Percentiles rank a stretch among this genome's conserved stretches.
Conservation (phyloP, 305 asterid species). For the Fraxinus paxiana region DNA sequence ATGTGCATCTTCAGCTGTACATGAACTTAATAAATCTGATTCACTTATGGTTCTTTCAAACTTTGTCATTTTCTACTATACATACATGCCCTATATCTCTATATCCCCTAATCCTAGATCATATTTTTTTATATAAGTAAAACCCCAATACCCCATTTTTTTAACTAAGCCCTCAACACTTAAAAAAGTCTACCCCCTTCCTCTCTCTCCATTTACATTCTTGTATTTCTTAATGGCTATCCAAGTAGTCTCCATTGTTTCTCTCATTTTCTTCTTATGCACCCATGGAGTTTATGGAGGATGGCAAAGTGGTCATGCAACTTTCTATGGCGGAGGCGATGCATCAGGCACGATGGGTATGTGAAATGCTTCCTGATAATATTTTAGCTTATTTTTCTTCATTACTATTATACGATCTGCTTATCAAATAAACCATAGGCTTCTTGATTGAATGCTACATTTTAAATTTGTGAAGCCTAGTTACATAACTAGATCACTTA, state of each 20-base stretch:
- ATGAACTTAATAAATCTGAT: background rate
- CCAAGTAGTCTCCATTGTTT: background rate
- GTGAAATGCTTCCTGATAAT: background rate
- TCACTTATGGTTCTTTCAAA: background rate
- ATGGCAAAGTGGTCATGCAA: constrained; percentile 36
- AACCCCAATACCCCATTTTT: background rate
- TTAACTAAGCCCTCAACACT: background rate
- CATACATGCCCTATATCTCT: background rate
- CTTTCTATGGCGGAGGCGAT: constrained; percentile 34
- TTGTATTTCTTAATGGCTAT: background rate
- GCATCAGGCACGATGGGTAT: constrained; percentile 40
- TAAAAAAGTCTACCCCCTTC: background rate
- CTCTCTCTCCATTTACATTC: background rate
- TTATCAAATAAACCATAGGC: background rate
- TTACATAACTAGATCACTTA: too few relatives aligned
- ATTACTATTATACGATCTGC: background rate
- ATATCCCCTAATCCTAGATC: background rate
- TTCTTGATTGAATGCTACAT: background rate
- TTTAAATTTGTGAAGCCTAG: background rate
- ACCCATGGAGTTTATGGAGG: constrained; percentile 22
- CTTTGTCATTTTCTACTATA: background rate
- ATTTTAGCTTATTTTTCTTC: background rate
- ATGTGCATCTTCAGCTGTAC: background rate
- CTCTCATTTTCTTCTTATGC: constrained; percentile 10
- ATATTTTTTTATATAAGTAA: background rate